A percentile compares a stretch with the other conserved stretches of the same genome.
phyloP scores from a whole-genome alignment of 192 early-diverging fungal genomes.

The Obelidium mucronatum region DNA sequence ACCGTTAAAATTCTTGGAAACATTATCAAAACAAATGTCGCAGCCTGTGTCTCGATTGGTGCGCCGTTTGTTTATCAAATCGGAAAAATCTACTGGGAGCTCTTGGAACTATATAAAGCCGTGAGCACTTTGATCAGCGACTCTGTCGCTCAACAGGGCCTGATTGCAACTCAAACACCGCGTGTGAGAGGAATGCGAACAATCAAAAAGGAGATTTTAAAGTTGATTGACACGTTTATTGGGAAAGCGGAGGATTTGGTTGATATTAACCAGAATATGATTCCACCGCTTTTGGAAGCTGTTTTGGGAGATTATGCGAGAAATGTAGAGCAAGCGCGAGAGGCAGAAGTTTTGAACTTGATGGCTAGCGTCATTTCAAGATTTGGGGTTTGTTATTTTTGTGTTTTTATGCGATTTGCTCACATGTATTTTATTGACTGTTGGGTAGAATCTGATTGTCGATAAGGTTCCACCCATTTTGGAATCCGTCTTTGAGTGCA shows the following conservation, averaged over 20 bases:
- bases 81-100: slow-evolving; percentile 86
- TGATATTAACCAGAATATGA: slow-evolving; percentile 81
- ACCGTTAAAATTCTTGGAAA: slow-evolving; percentile 88
- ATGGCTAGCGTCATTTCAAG: slow-evolving; percentile 86
- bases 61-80: slow-evolving; percentile 89
- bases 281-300: slow-evolving; percentile 90
- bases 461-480: slow-evolving; percentile 87
- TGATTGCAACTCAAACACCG: slow-evolving; percentile 91
- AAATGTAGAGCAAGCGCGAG: slow-evolving; percentile 87
- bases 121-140: slow-evolving; percentile 86
- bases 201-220: slow-evolving; percentile 96
- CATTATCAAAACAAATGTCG: slow-evolving; percentile 94
- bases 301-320: slow-evolving; percentile 89
- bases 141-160: slow-evolving; percentile 75
- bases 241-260: slow-evolving; percentile 85
- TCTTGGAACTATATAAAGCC: slow-evolving; percentile 91
- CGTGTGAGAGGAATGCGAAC: slow-evolving; percentile 89
- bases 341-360: slow-evolving; percentile 94
- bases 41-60: slow-evolving; percentile 89
- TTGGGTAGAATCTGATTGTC: slow-evolving; percentile 70
- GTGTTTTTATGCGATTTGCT: not conserved
- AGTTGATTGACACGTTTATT: slow-evolving; percentile 93
- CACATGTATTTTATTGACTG: not conserved
- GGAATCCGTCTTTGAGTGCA: slow-evolving; percentile 95
- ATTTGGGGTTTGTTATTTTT: slow-evolving; percentile 68